These are phyloP conservation scores for Lepidium africanum DNA, from an alignment of 345 rosid species.

Conservation along the genomic window DNA sequence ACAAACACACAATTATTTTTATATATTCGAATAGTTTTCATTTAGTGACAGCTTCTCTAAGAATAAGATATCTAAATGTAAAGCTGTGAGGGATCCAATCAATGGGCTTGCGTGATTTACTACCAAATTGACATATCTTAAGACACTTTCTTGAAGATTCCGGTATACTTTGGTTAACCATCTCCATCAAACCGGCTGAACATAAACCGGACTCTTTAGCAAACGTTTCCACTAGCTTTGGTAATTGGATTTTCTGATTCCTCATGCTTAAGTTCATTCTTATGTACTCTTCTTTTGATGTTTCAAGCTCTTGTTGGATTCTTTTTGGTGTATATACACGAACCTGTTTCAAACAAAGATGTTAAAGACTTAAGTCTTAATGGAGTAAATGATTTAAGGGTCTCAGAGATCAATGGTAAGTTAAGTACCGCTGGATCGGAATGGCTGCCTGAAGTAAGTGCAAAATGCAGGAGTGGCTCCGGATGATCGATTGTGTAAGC, in stretches of 20 bases:
- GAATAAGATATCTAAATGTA: conserved; percentile 72
- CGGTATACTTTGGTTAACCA: conserved; percentile 61
- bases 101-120: conserved; percentile 63
- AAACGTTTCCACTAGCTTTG: conserved; percentile 70
- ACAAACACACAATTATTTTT: not conserved
- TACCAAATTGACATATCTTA: conserved; percentile 40
- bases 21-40: conserved; percentile 16
- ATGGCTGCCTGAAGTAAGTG: conserved; percentile 87
- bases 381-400: not conserved
- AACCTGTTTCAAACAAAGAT: conserved; percentile 39
- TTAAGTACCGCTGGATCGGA: conserved; percentile 92
- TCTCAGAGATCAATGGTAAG: not conserved
- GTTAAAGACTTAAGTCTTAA: not conserved
- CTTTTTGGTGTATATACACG: conserved; percentile 72
- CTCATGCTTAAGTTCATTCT: conserved; percentile 62
- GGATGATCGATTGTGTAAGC: conserved; percentile 55
- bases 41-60: conserved; percentile 64
- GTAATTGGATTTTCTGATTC: conserved; percentile 67
- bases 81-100: conserved; percentile 90
- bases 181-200: conserved; percentile 46
- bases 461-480: conserved; percentile 75
- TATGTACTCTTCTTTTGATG: conserved; percentile 84
- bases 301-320: conserved; percentile 69
- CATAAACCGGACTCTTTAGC: conserved; percentile 67
- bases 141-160: conserved; percentile 47